Conservation (phyloP, 2,329 filamentous ascomycete species). For the Cladobotryum protrusum region DNA sequence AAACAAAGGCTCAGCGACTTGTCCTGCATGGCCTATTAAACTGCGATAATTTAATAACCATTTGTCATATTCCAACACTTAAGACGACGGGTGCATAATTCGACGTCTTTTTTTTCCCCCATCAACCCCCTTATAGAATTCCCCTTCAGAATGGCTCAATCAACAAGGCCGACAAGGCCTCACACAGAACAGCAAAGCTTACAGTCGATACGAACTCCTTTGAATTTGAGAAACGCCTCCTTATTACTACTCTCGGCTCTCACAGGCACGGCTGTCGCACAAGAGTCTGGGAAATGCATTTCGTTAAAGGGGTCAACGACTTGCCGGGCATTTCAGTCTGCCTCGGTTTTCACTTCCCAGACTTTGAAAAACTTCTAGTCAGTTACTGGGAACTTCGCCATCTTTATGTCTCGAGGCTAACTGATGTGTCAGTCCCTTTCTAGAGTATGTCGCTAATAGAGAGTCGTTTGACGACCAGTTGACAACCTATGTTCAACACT, state of each 20-base stretch:
- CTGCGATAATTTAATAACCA: background rate
- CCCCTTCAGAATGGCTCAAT: slow-evolving; percentile 5
- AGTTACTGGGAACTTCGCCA: slow-evolving; percentile 23
- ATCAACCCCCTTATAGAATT: background rate
- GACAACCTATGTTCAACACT: slow-evolving; percentile 63
- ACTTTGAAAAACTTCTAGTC: slow-evolving; percentile 59
- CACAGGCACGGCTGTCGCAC: slow-evolving; percentile 31
- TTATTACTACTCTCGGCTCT: slow-evolving; percentile 22
- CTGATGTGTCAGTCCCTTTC: slow-evolving; percentile 61
- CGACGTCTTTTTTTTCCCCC: background rate
- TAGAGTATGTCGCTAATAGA: slow-evolving; percentile 70
- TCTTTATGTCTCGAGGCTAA: background rate
- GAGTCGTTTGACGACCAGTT: slow-evolving; percentile 73
- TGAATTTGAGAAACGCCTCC: slow-evolving; percentile 16
- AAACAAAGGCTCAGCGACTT: background rate
- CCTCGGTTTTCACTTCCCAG: slow-evolving; percentile 62
- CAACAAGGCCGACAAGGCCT: slow-evolving; percentile 11
- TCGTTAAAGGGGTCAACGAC: slow-evolving; percentile 62
- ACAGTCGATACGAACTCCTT: slow-evolving; percentile 13
- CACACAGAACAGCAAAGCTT: background rate
- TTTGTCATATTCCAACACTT: too few relatives aligned
- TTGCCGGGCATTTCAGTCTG: slow-evolving; percentile 66
- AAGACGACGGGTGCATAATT: background rate
- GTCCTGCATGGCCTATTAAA: background rate
- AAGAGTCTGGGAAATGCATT: slow-evolving; percentile 43